phyloP scores from a whole-genome alignment of 192 early-diverging fungal genomes.

The Linnemannia schmuckeri region DNA sequence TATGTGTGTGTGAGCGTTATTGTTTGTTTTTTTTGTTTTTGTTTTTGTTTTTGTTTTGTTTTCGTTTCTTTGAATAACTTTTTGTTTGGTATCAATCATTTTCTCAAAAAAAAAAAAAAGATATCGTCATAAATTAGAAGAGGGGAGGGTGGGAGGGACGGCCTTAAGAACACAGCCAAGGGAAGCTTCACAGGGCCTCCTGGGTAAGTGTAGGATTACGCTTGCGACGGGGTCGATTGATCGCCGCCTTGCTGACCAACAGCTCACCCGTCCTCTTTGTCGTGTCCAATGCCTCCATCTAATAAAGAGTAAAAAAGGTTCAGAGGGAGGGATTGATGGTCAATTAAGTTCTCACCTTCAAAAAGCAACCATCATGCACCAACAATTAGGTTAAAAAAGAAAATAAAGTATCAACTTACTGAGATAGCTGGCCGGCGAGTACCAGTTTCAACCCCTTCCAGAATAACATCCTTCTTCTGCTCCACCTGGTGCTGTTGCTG shows the following conservation, averaged over 20 bases:
- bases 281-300: slow-evolving; percentile 1
- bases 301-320: not conserved
- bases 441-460: not conserved
- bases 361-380: not conserved
- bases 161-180: slow-evolving; percentile 10
- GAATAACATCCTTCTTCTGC: not conserved
- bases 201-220: not conserved
- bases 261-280: slow-evolving; percentile 42
- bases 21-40: not conserved
- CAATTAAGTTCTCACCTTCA: not conserved
- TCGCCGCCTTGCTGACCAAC: slow-evolving; percentile 40
- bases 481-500: not conserved
- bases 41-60: not conserved
- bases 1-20: not conserved
- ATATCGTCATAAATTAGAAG: not conserved
- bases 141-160: not conserved
- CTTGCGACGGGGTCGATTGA: slow-evolving; percentile 40
- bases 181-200: not conserved
- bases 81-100: not conserved
- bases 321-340: not conserved
- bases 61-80: not conserved
- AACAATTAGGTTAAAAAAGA: not conserved
- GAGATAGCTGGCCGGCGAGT: not conserved
- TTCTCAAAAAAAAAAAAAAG: not conserved
- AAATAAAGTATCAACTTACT: slow-evolving; percentile 6